phyloP scores from a whole-genome alignment of 139 green algal species.

The Astrephomene gubernaculifera region DNA sequence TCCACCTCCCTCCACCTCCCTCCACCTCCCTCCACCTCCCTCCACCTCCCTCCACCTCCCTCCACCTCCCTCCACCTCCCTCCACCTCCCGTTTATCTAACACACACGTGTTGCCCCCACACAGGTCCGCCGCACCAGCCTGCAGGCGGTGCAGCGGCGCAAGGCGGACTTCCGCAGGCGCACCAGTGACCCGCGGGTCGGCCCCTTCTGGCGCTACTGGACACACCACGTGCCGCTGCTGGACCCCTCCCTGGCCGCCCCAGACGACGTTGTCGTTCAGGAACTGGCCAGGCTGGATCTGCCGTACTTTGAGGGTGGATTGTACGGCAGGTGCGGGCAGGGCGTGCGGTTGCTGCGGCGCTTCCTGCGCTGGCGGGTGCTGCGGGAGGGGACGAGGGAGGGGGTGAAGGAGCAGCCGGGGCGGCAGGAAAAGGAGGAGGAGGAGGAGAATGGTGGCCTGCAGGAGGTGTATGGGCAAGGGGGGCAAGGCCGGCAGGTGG shows the following conservation, averaged over 20 bases:
- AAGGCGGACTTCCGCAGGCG: neutral
- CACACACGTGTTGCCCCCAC: neutral
- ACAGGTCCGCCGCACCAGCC: constrained; percentile 3
- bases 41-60: neutral
- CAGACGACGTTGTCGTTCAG: neutral
- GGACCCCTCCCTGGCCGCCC: neutral
- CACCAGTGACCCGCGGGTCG: neutral
- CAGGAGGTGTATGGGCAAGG: too few relatives aligned
- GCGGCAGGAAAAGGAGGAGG: too few relatives aligned
- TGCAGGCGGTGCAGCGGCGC: neutral
- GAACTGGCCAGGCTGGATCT: neutral
- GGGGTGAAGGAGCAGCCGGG: too few relatives aligned
- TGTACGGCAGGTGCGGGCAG: neutral
- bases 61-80: neutral
- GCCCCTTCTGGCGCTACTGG: constrained; percentile 35
- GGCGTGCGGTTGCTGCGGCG: neutral
- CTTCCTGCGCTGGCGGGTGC: neutral
- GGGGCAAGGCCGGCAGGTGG: too few relatives aligned
- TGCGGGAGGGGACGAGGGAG: neutral
- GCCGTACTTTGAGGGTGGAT: neutral
- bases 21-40: neutral
- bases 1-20: neutral
- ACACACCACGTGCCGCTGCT: constrained; percentile 1
- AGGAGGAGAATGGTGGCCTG: too few relatives aligned
- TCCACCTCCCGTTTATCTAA: neutral